Evolutionary conservation across 2,329 filamentous ascomycete genomes (phyloP).

Genomic region (Colletotrichum magnum): DNA sequence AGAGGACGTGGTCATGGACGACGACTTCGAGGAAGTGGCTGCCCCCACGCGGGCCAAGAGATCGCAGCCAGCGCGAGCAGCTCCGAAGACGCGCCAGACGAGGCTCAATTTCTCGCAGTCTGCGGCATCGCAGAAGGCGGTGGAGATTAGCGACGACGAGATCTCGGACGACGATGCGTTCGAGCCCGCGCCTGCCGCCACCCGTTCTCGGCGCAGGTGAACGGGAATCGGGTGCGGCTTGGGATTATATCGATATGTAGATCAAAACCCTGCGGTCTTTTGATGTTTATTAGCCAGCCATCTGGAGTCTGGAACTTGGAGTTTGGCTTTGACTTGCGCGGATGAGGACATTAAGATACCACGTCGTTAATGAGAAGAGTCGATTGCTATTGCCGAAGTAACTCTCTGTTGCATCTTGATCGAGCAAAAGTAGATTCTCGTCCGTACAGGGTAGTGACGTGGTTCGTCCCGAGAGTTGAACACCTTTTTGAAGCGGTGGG

Average conservation of each 20-base stretch:
- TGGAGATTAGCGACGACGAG: constrained; percentile 76
- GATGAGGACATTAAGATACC: constrained; percentile 13
- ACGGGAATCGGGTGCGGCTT: not conserved
- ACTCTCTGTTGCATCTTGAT: not conserved
- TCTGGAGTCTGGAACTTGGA: constrained; percentile 13
- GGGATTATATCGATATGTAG: not conserved
- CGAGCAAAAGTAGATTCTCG: too few relatives aligned
- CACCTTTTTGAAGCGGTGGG: too few relatives aligned
- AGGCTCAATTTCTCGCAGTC: constrained; percentile 65
- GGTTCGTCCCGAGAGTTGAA: too few relatives aligned
- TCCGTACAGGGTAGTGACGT: too few relatives aligned
- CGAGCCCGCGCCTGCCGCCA: constrained; percentile 63
- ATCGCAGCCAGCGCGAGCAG: constrained; percentile 50
- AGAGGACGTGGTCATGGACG: constrained; percentile 68
- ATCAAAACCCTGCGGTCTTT: not conserved
- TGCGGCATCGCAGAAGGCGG: constrained; percentile 60
- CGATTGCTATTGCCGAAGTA: not conserved
- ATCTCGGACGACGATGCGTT: constrained; percentile 73
- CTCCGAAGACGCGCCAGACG: constrained; percentile 59
- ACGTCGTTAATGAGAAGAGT: constrained; percentile 4
- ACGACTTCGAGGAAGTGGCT: constrained; percentile 59
- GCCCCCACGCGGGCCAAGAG: constrained; percentile 36
- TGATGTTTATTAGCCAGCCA: not conserved
- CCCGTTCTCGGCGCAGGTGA: constrained; percentile 38
- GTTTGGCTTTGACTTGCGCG: constrained; percentile 5